Base-by-base conservation (phyloP, 225 moss, liverwort and hornwort species). In the Physcomitrellopsis africana region DNA sequence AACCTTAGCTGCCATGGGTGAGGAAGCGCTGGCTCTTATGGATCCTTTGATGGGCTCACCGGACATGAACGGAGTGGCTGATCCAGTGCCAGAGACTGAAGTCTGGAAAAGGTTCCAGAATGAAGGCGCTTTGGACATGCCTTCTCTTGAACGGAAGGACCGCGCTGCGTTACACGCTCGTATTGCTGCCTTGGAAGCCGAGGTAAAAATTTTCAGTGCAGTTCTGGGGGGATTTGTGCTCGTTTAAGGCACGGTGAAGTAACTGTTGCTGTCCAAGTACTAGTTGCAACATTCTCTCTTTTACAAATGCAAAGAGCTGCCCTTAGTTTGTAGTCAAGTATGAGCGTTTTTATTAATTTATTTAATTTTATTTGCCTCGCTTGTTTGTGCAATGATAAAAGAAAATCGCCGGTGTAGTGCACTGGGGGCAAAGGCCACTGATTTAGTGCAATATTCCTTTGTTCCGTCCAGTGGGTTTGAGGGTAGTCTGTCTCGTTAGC, bases 81-180 rank as follows among this genome's bases (percentile, higher is more conserved):
- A 88, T 32, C 89, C 43, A 24, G 77, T 82, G 1, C 91, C 92
- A 2, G 95, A 95, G 72, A 85, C 84, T 51, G 95, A 99, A 70
- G 84, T 93, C 54, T 99, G 99, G 99, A 89, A 83, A 53, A 83
- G 95, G 60, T 95, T 99, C 66, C 93, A 95, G 83, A 92, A 86
- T 10, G 91, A 84, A 66, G 99, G 99, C 23, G 83, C 99, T 52
- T 77, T 99, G 68, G 99, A 99, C 71, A 84, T 90, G 77, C 92
- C 92, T 57, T 93, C 99, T 20, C 86, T 99, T 60, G 95, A 95
- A 82, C 92, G 92, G 77, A 99, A 99, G 83, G 99, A 99, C 78
- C 90, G 99, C 29, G 99, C 91, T 27, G 99, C 95, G 19, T 84
- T 99, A 19, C 89, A 92, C 47, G 92, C 85, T 66, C 93, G 93